Evolutionary conservation across 2,329 filamentous ascomycete species (phyloP).

Genomic region (Leptographium flavum): DNA sequence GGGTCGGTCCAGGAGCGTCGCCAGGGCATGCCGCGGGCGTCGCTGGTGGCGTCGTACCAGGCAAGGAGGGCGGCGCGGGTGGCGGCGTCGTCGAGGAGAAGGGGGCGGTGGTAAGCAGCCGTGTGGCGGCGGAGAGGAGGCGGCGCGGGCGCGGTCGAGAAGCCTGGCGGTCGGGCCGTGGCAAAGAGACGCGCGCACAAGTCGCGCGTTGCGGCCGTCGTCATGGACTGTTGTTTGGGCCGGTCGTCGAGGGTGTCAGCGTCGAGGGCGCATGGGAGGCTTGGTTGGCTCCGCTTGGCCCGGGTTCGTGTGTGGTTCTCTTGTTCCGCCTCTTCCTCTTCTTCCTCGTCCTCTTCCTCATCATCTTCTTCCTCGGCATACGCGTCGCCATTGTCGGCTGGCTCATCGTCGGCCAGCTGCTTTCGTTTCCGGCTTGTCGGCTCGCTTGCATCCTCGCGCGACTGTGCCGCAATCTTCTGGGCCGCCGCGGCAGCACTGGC

Average conservation of each 20-base stretch:
- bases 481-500: conserved; percentile 8
- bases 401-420: neutral
- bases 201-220: neutral
- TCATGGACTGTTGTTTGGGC: neutral
- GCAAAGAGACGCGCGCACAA: neutral
- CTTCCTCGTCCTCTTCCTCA: neutral
- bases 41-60: conserved; percentile 37
- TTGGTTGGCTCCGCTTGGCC: neutral
- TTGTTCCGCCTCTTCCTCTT: neutral
- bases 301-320: neutral
- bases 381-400: neutral
- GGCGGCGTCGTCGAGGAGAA: conserved; percentile 26
- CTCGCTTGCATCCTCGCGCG: neutral
- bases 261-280: no score
- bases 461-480: neutral
- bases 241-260: neutral
- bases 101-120: conserved; percentile 33
- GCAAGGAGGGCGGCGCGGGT: conserved; percentile 25
- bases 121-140: conserved; percentile 21
- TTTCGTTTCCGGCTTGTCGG: neutral
- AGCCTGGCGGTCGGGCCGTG: neutral
- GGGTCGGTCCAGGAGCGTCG: conserved; percentile 43
- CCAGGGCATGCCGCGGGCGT: conserved; percentile 41
- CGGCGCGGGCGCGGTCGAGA: conserved; percentile 4
- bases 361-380: neutral